Conservation (phyloP, 768 basidiomycete species). For the Russula sp. region DNA sequence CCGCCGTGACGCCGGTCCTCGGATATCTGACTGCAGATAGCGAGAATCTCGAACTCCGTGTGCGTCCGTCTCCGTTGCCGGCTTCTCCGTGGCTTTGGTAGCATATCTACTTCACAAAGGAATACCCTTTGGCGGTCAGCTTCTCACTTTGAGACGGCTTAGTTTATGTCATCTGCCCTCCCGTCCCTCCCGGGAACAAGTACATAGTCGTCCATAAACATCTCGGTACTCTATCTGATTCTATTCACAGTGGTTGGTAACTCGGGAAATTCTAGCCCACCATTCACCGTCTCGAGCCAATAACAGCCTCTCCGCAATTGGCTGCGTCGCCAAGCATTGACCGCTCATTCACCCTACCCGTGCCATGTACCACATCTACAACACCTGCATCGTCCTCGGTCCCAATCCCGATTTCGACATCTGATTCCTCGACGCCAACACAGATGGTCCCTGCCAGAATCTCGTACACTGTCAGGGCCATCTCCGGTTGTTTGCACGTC, state of each 20-base stretch:
- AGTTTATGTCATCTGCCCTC: conserved; percentile 38
- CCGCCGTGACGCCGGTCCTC: conserved; percentile 42
- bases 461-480: neutral
- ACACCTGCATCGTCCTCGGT: neutral
- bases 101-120: conserved; percentile 25
- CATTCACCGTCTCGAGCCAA: conserved; percentile 12
- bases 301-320: neutral
- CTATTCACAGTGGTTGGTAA: conserved; percentile 13
- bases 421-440: neutral
- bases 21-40: conserved; percentile 34
- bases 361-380: neutral
- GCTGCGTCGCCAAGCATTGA: neutral
- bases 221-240: neutral
- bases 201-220: conserved; percentile 44
- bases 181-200: conserved; percentile 33
- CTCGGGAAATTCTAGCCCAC: conserved; percentile 19
- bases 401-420: neutral
- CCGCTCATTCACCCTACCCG: neutral
- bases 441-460: neutral
- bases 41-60: conserved; percentile 47
- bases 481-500: neutral
- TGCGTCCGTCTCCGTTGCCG: conserved; percentile 22
- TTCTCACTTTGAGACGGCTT: conserved; percentile 38
- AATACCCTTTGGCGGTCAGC: conserved; percentile 38
- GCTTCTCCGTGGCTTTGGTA: neutral